phyloP scores from a whole-genome alignment of 108 stramenopile genomes.

The Stephanodiscus minutulus region DNA sequence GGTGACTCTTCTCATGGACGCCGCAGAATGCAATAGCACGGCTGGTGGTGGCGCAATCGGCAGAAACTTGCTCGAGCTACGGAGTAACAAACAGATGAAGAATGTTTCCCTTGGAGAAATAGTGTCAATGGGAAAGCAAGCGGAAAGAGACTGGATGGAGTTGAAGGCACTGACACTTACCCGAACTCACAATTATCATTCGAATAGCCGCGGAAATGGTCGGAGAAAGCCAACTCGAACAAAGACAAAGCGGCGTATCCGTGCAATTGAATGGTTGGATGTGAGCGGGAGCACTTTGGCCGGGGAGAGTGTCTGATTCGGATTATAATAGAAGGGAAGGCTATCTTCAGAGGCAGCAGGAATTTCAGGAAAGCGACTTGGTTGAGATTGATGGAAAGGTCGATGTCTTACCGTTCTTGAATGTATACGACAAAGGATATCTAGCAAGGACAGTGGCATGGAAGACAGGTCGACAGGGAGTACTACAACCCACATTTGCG shows the following conservation, averaged over 20 bases:
- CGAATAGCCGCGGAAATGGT: not conserved
- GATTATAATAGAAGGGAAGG: slow-evolving; percentile 20
- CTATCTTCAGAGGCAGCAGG: slow-evolving; percentile 9
- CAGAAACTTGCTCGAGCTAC: not conserved
- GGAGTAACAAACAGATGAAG: no score
- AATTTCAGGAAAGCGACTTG: slow-evolving; percentile 2
- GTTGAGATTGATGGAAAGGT: slow-evolving; percentile 3
- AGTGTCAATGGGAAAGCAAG: not conserved
- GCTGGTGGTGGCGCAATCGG: not conserved
- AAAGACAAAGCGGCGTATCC: not conserved
- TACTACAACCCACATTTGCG: slow-evolving; percentile 26
- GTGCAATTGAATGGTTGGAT: slow-evolving; percentile 17
- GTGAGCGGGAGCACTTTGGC: not conserved
- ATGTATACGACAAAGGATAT: slow-evolving; percentile 32
- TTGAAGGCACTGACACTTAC: not conserved
- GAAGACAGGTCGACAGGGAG: slow-evolving; percentile 17
- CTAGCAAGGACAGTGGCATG: slow-evolving; percentile 10
- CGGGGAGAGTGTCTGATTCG: slow-evolving; percentile 13
- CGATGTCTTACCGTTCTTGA: slow-evolving; percentile 10
- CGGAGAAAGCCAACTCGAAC: not conserved
- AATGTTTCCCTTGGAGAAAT: no score
- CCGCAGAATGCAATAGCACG: not conserved
- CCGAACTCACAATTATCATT: not conserved
- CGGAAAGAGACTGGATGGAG: not conserved
- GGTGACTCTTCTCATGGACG: slow-evolving; percentile 1